Base-by-base conservation (phyloP, 75 land plant genomes). In the Sequoia sempervirens region DNA sequence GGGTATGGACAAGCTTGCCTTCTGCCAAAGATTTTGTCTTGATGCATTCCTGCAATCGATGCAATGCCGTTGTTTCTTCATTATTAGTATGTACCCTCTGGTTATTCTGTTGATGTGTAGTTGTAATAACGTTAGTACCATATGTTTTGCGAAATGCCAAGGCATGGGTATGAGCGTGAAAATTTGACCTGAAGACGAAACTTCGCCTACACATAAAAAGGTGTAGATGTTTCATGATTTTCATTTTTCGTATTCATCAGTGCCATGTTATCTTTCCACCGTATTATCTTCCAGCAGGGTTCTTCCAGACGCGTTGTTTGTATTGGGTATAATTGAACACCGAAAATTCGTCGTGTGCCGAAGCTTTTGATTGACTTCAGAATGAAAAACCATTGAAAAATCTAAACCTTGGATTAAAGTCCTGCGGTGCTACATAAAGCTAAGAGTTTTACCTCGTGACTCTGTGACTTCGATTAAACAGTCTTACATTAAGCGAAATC, bases 1-100 rank as follows among this genome's bases (percentile, higher is more conserved):
- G 83, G 66, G 78, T 73, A 43, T 89, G 89, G 32, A 85, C 78
- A 20, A 80, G 76, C 74, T 10, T 81, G 28, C 90, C 92, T 70
- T 78, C 30, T 10, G 73, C n/a, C 13, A 87, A 61, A 20, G 66
- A 73, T 80, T 26, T 38, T 23, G 45, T 20, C 26, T 40, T 40
- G 78, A 75, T 75, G 6, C 43, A 75, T 40, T 40, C 26, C 78
- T 75, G 78, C 43, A 75, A 75, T 75, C 9, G 78, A 38, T 0
- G 41, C 38, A 75, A 75, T 15, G 11, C 2, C 23, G 43, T 75
- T 37, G 23, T 20, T 75, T 20, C 78, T 75, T 75, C 78, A 75
- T 38, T 7, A 20, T 40, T 75, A 9, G 10, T 40, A 2, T 20
- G 9, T 40, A 40, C 78, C 18, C 14, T 32, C 34, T 20, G 43